phyloP scores from a whole-genome alignment of 2,329 filamentous ascomycete genomes.

The Cladophialophora carrionii region DNA sequence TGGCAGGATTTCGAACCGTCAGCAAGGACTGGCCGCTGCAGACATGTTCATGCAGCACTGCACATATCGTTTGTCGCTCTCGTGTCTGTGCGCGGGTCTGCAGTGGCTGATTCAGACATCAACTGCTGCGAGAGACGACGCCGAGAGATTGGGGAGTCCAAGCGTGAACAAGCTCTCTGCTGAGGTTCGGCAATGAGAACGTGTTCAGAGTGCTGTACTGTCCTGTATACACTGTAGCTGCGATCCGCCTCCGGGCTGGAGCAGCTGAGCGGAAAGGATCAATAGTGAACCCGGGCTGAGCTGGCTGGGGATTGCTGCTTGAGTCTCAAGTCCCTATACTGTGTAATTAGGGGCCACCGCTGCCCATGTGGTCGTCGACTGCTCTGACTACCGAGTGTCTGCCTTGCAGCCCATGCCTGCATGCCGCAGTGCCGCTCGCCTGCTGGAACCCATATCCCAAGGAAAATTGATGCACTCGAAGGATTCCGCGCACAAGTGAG shows the following conservation, averaged over 20 bases:
- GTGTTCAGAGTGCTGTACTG: neutral
- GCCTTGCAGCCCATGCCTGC: constrained; percentile 10
- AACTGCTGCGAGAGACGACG: neutral
- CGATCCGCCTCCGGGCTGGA: no score
- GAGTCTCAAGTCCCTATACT: no score
- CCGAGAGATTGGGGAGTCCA: neutral
- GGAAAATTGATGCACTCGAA: neutral
- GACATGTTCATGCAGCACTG: constrained; percentile 6
- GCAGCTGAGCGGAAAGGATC: neutral
- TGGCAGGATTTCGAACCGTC: constrained; percentile 21
- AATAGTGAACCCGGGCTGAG: neutral
- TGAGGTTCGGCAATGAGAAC: neutral
- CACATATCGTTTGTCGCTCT: constrained; percentile 17
- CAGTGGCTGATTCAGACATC: constrained; percentile 1
- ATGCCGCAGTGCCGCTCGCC: constrained; percentile 9
- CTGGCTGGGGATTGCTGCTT: neutral
- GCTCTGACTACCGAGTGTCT: neutral
- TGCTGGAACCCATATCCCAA: neutral
- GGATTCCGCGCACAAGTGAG: constrained; percentile 9
- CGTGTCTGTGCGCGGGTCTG: neutral
- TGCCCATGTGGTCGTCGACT: neutral
- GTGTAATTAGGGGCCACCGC: no score
- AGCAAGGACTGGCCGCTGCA: constrained; percentile 12
- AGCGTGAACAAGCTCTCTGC: neutral
- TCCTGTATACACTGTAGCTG: neutral